phyloP scores from a whole-genome alignment of 805 yeast species.

The Saturnispora dispora region DNA sequence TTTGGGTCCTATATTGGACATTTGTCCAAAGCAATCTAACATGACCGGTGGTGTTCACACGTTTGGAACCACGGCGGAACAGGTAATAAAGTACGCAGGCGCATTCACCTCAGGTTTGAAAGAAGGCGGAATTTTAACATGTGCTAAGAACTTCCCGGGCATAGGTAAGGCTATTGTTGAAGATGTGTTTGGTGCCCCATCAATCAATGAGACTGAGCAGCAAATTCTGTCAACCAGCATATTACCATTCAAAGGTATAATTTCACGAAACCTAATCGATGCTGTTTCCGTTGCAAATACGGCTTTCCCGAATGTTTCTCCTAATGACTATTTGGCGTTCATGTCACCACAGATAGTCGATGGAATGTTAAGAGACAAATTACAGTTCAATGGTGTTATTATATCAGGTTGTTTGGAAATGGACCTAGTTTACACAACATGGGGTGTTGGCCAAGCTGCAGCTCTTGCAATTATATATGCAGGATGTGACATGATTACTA shows the following conservation, averaged over 20 bases:
- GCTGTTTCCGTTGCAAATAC: conserved; percentile 56
- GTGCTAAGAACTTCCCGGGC: conserved; percentile 63
- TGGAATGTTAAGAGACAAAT: conserved; percentile 40
- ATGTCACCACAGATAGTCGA: conserved; percentile 44
- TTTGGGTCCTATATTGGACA: conserved; percentile 57
- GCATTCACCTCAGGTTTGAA: conserved; percentile 45
- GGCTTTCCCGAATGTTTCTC: conserved; percentile 52
- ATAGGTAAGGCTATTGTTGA: conserved; percentile 55
- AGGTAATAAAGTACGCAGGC: conserved; percentile 44
- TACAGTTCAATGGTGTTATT: conserved; percentile 48
- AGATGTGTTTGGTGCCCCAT: conserved; percentile 46
- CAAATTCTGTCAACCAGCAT: conserved; percentile 42
- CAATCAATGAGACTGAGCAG: conserved; percentile 46
- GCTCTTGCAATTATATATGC: conserved; percentile 47
- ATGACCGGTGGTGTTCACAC: conserved; percentile 53
- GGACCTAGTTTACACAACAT: conserved; percentile 54
- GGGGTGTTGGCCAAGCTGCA: conserved; percentile 60
- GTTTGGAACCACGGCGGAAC: conserved; percentile 52
- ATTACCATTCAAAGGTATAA: conserved; percentile 42
- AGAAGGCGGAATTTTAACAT: conserved; percentile 44
- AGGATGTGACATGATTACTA: conserved; percentile 56
- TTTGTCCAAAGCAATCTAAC: conserved; percentile 45
- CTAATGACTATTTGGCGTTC: conserved; percentile 56
- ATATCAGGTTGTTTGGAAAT: conserved; percentile 53
- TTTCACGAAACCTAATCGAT: conserved; percentile 38